Conservation (phyloP, 192 early-diverging fungal genomes). For the Coemansia aciculifera region DNA sequence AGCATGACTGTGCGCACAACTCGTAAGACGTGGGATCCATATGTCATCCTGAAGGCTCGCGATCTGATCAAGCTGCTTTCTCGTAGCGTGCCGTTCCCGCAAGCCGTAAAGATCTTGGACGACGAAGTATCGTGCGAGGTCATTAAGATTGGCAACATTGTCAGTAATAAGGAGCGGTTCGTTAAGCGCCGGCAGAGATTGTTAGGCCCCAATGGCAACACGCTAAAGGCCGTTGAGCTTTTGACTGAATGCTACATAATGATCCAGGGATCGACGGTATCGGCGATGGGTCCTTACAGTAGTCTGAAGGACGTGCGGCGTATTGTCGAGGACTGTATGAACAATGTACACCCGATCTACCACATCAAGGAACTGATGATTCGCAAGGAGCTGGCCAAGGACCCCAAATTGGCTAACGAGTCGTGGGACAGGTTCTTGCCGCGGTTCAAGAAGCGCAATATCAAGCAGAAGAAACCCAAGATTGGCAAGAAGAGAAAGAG, state of each 20-base stretch:
- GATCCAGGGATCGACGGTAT: slow-evolving; percentile 98
- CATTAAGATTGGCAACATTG: slow-evolving; percentile 95
- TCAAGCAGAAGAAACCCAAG: slow-evolving; percentile 66
- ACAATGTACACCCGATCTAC: slow-evolving; percentile 98
- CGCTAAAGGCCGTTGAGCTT: slow-evolving; percentile 94
- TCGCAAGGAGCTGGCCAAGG: slow-evolving; percentile 94
- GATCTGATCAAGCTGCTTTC: slow-evolving; percentile 94
- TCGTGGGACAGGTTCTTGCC: slow-evolving; percentile 98
- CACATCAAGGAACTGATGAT: slow-evolving; percentile 99
- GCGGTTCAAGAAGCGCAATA: slow-evolving; percentile 91
- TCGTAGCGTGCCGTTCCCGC: slow-evolving; percentile 89
- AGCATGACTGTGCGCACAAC: slow-evolving; percentile 98
- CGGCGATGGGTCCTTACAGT: slow-evolving; percentile 88
- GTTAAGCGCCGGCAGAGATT: slow-evolving; percentile 94
- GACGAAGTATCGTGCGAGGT: slow-evolving; percentile 92
- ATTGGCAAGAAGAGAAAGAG: slow-evolving; percentile 71
- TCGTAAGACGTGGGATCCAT: slow-evolving; percentile 93
- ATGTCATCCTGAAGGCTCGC: slow-evolving; percentile 89
- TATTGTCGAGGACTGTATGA: slow-evolving; percentile 96
- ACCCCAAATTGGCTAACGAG: slow-evolving; percentile 88
- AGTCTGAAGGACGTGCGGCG: slow-evolving; percentile 84
- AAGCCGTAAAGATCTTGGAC: slow-evolving; percentile 90
- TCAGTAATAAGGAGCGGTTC: slow-evolving; percentile 96
- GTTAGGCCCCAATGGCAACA: slow-evolving; percentile 94
- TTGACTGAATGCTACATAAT: slow-evolving; percentile 94